These are phyloP conservation scores for Trichoderma asperelloides DNA, from an alignment of 495 filamentous ascomycete species.

Conservation along the genomic window DNA sequence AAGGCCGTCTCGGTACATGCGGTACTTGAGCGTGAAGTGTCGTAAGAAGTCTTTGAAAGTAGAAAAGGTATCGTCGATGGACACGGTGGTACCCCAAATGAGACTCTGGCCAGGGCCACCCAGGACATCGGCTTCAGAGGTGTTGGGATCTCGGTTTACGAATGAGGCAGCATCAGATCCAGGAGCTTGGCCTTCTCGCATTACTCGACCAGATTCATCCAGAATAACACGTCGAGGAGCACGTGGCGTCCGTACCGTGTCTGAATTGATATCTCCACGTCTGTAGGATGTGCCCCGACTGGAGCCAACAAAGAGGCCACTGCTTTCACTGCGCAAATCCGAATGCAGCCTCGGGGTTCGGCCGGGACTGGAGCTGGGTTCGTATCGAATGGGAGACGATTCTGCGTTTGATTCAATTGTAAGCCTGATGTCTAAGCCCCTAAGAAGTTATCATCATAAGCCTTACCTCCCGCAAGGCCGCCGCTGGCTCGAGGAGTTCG, in stretches of 20 bases:
- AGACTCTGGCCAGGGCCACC: slow-evolving; percentile 70
- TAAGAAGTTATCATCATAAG: neutral
- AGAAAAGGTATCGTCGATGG: slow-evolving; percentile 77
- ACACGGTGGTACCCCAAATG: slow-evolving; percentile 97
- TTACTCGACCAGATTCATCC: slow-evolving; percentile 69
- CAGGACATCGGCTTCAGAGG: slow-evolving; percentile 83
- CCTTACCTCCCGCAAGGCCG: slow-evolving; percentile 55
- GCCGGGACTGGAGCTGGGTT: slow-evolving; percentile 74
- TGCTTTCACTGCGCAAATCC: slow-evolving; percentile 67
- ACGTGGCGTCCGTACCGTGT: slow-evolving; percentile 54
- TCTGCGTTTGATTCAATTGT: slow-evolving; percentile 37
- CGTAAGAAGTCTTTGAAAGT: slow-evolving; percentile 84
- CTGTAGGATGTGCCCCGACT: slow-evolving; percentile 48
- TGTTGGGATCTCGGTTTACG: slow-evolving; percentile 76
- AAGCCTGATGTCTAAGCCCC: neutral
- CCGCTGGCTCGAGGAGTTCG: slow-evolving; percentile 65
- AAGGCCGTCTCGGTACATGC: slow-evolving; percentile 78
- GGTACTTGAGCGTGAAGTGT: slow-evolving; percentile 86
- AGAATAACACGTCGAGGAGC: slow-evolving; percentile 67
- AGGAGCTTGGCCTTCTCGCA: slow-evolving; percentile 42
- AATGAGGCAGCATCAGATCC: slow-evolving; percentile 76
- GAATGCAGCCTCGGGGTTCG: slow-evolving; percentile 40
- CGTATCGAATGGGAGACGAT: slow-evolving; percentile 85
- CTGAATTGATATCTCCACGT: slow-evolving; percentile 77
- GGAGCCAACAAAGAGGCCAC: slow-evolving; percentile 73